Evolutionary conservation across 495 filamentous ascomycete species (phyloP).

Genomic region (Neurospora hispaniola): DNA sequence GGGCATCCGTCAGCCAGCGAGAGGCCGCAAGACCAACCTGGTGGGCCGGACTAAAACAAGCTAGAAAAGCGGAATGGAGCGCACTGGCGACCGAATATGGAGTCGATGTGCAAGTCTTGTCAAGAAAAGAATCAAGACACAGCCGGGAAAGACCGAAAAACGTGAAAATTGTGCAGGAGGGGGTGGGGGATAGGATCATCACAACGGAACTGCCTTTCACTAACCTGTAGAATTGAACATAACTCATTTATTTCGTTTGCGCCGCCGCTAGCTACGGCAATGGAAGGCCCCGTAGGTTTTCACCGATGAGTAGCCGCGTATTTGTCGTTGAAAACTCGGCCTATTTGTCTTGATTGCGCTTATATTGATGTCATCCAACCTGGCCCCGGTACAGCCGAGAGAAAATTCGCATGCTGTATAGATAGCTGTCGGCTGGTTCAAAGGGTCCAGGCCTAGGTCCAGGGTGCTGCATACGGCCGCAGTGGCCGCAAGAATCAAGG

Average conservation of each 20-base stretch:
- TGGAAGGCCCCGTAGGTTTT: background rate
- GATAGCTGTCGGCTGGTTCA: background rate
- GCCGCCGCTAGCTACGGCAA: background rate
- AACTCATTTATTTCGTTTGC: background rate
- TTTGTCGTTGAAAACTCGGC: background rate
- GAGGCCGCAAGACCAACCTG: background rate
- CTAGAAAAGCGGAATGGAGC: background rate
- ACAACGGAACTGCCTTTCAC: background rate
- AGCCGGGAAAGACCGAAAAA: background rate
- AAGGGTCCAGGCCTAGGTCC: background rate
- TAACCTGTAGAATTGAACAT: background rate
- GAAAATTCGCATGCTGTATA: conserved; percentile 1
- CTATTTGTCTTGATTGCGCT: conserved; percentile 18
- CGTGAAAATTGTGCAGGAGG: background rate
- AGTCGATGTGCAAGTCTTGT: background rate
- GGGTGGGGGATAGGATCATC: background rate
- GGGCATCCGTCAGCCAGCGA: background rate
- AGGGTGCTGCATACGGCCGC: conserved; percentile 1
- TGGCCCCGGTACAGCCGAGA: conserved; percentile 11
- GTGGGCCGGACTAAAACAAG: background rate
- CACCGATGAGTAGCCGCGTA: background rate
- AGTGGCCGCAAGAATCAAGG: background rate
- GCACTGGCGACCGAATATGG: background rate
- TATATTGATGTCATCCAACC: conserved; percentile 20
- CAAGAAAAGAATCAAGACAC: background rate